Evolutionary conservation across 139 green algal species (phyloP).

Genomic region (Volvox africanus): DNA sequence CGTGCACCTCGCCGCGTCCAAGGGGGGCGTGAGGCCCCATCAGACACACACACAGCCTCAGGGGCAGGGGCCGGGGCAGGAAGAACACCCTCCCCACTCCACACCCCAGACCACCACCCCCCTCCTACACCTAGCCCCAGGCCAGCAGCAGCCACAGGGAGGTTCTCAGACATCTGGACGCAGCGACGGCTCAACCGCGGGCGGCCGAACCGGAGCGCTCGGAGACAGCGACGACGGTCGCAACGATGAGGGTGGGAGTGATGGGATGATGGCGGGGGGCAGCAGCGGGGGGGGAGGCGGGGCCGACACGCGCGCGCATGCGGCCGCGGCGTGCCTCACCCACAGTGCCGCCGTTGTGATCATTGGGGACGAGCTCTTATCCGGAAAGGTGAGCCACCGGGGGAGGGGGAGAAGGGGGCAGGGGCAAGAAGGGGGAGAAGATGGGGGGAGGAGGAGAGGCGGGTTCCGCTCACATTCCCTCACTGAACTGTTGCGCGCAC

Average conservation of each 20-base stretch:
- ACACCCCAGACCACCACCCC: not conserved
- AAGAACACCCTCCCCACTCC: not conserved
- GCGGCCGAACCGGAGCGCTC: not conserved
- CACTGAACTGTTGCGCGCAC: not conserved
- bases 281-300: too few relatives aligned
- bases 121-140: not conserved
- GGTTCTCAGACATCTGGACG: not conserved
- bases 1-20: not conserved
- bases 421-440: too few relatives aligned
- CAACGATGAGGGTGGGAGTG: not conserved
- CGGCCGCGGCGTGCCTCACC: not conserved
- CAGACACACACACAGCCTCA: not conserved
- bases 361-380: slow-evolving; percentile 86
- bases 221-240: not conserved
- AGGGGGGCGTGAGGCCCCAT: not conserved
- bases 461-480: too few relatives aligned
- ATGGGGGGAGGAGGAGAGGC: too few relatives aligned
- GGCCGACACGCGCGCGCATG: too few relatives aligned
- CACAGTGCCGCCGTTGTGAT: slow-evolving; percentile 65
- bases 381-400: slow-evolving; percentile 65
- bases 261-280: not conserved
- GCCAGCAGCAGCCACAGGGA: not conserved
- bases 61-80: not conserved
- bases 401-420: not conserved
- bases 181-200: not conserved